phyloP scores from a whole-genome alignment of 805 yeast genomes.

The Sugiyamaella americana region DNA sequence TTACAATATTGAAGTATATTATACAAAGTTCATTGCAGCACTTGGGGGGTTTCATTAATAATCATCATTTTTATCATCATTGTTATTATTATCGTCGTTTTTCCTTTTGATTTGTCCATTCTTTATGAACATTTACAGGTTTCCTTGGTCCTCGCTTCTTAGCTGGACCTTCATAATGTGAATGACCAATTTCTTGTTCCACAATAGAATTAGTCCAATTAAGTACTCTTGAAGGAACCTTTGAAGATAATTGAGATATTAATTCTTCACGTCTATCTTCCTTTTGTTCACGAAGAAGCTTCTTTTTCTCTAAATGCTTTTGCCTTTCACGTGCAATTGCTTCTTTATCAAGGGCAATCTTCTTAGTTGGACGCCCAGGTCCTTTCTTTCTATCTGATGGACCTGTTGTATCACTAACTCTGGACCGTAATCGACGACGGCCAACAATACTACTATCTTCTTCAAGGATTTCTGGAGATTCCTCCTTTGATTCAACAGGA shows the following conservation, averaged over 20 bases:
- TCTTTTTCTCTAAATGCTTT: conserved; percentile 1
- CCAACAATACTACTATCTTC: conserved; percentile 4
- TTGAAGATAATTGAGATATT: conserved; percentile 11
- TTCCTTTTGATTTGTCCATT: neutral
- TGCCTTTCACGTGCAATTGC: neutral
- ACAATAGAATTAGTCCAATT: conserved; percentile 25
- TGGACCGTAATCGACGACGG: conserved; percentile 15
- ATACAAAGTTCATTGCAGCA: too few relatives aligned
- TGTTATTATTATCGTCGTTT: too few relatives aligned
- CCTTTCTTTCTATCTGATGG: neutral
- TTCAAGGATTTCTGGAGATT: neutral
- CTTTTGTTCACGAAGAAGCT: conserved; percentile 1
- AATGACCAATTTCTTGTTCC: conserved; percentile 20
- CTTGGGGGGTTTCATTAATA: too few relatives aligned
- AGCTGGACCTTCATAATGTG: conserved; percentile 26
- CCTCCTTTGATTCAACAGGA: neutral
- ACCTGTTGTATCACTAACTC: neutral
- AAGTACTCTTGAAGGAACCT: conserved; percentile 18
- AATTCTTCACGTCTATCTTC: conserved; percentile 14
- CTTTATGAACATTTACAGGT: neutral
- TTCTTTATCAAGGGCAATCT: neutral
- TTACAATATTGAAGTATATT: too few relatives aligned
- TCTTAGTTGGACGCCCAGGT: conserved; percentile 6
- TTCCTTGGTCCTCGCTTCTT: neutral
- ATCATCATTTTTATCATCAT: too few relatives aligned